phyloP scores from a whole-genome alignment of 148 eudicot genomes.

The Camellia granthamiana region DNA sequence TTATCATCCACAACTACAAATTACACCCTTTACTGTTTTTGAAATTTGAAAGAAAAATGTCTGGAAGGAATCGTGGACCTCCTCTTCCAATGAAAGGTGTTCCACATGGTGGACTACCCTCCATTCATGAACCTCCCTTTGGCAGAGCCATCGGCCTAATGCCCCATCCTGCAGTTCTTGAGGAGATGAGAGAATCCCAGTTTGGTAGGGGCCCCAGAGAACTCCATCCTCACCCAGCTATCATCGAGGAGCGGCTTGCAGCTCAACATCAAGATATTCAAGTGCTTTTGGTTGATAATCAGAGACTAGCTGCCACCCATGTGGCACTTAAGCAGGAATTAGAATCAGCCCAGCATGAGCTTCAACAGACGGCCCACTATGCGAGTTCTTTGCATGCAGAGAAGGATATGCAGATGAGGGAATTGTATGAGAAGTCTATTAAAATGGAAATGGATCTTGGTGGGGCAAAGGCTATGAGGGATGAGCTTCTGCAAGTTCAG shows the following conservation, averaged over 20 bases:
- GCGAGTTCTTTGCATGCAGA: constrained; percentile 53
- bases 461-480: constrained; percentile 64
- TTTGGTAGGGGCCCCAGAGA: constrained; percentile 60
- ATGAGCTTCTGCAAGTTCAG: constrained; percentile 67
- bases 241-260: constrained; percentile 76
- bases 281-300: constrained; percentile 69
- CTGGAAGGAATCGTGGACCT: constrained; percentile 72
- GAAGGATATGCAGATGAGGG: constrained; percentile 80
- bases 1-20: too few species aligned
- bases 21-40: neutral
- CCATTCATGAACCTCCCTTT: constrained; percentile 54
- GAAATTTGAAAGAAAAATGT: constrained; percentile 36
- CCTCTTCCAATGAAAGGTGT: constrained; percentile 52
- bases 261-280: constrained; percentile 83
- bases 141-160: constrained; percentile 44
- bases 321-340: constrained; percentile 91
- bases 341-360: constrained; percentile 68
- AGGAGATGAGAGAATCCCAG: constrained; percentile 70
- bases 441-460: constrained; percentile 79
- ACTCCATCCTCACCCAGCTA: constrained; percentile 79
- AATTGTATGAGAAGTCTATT: constrained; percentile 58
- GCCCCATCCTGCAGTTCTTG: constrained; percentile 66
- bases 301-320: constrained; percentile 85
- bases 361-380: constrained; percentile 58
- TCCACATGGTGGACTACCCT: constrained; percentile 52